phyloP scores from a whole-genome alignment of 805 yeast genomes.

The Saccharomycopsis amapae region DNA sequence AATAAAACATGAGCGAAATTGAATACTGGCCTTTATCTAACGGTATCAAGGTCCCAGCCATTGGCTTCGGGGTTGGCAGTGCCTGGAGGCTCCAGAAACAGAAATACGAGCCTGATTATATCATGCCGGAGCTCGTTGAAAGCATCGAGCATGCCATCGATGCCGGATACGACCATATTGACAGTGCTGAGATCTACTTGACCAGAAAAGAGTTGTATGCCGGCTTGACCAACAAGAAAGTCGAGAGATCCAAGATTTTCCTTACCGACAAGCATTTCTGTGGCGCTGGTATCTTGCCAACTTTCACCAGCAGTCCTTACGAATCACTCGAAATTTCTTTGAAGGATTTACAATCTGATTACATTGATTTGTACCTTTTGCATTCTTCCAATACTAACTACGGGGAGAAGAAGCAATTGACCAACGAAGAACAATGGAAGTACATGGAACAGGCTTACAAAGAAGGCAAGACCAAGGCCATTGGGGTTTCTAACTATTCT shows the following conservation, averaged over 20 bases:
- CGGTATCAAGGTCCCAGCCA: conserved; percentile 37
- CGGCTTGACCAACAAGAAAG: conserved; percentile 35
- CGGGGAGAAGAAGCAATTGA: conserved; percentile 24
- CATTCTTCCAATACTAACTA: conserved; percentile 37
- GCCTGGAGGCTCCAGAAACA: conserved; percentile 39
- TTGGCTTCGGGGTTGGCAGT: conserved; percentile 56
- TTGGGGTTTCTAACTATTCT: conserved; percentile 57
- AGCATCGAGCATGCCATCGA: conserved; percentile 30
- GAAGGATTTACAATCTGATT: conserved; percentile 34
- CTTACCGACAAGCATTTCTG: conserved; percentile 48
- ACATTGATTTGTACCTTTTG: conserved; percentile 46
- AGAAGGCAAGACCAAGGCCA: conserved; percentile 48
- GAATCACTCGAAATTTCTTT: conserved; percentile 35
- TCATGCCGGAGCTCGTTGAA: conserved; percentile 27
- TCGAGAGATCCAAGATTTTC: conserved; percentile 32
- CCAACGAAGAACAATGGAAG: conserved; percentile 41
- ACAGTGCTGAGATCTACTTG: conserved; percentile 50
- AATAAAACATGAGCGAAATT: neutral
- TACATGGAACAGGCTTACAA: conserved; percentile 41
- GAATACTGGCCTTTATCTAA: conserved; percentile 28
- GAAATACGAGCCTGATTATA: conserved; percentile 4
- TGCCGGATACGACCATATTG: conserved; percentile 47
- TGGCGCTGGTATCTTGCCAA: conserved; percentile 24
- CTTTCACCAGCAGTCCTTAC: conserved; percentile 32
- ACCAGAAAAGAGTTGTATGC: conserved; percentile 46